Conservation (phyloP, 306 rosid species). For the Prunus campanulata region DNA sequence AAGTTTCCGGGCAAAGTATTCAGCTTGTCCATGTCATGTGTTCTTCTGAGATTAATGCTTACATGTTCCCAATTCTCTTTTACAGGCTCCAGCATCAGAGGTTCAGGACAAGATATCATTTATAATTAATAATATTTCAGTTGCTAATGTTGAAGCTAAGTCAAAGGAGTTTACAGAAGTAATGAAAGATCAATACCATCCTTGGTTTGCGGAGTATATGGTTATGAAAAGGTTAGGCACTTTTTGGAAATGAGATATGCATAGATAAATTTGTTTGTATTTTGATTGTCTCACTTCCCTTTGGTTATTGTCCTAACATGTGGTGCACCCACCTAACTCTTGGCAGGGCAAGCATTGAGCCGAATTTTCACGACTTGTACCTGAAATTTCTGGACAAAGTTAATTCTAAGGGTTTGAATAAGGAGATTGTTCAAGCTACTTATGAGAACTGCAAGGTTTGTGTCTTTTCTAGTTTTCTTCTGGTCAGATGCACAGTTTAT, state of each 20-base stretch:
- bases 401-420: constrained; percentile 75
- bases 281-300: not conserved
- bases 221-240: constrained; percentile 88
- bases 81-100: constrained; percentile 94
- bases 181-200: constrained; percentile 78
- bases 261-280: not conserved
- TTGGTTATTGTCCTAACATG: not conserved
- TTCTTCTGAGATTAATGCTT: constrained; percentile 14
- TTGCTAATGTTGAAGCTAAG: constrained; percentile 69
- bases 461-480: not conserved
- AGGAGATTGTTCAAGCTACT: constrained; percentile 82
- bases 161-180: constrained; percentile 71
- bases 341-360: constrained; percentile 97
- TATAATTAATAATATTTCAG: constrained; percentile 81
- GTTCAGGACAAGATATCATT: constrained; percentile 94
- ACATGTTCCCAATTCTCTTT: constrained; percentile 16
- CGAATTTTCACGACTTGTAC: constrained; percentile 91
- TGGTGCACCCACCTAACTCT: not conserved
- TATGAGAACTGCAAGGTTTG: constrained; percentile 99
- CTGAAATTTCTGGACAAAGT: constrained; percentile 87
- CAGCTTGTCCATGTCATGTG: not conserved
- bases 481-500: not conserved
- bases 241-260: not conserved
- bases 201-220: constrained; percentile 99
- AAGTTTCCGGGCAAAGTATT: not conserved